phyloP scores from a whole-genome alignment of 2,329 filamentous ascomycete genomes.

The Aureobasidium leucospermi region DNA sequence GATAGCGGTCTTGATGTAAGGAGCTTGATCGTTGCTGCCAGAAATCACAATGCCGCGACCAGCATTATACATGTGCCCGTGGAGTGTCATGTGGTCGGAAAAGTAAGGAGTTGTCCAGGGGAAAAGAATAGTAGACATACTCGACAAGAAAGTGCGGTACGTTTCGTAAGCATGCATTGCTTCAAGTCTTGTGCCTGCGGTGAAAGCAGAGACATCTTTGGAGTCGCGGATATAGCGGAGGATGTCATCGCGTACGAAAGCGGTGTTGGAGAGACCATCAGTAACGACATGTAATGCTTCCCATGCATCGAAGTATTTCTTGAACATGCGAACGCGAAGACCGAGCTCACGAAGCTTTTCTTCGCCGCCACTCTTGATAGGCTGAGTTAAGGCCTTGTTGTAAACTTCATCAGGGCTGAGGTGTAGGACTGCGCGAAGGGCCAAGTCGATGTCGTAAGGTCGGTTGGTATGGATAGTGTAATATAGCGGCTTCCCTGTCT shows the following conservation, averaged over 20 bases:
- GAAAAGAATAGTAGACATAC: conserved; percentile 33
- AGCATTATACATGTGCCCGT: conserved; percentile 35
- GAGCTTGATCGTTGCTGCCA: conserved; percentile 37
- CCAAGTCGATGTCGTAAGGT: conserved; percentile 9
- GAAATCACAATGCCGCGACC: conserved; percentile 40
- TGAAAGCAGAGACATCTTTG: conserved; percentile 17
- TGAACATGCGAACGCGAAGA: conserved; percentile 35
- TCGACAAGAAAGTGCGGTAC: conserved; percentile 34
- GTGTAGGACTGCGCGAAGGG: conserved; percentile 20
- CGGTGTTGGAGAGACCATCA: conserved; percentile 24
- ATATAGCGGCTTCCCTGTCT: neutral
- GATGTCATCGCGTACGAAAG: conserved; percentile 34
- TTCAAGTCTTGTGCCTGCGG: conserved; percentile 22
- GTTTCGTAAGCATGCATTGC: conserved; percentile 37
- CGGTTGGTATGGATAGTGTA: conserved; percentile 8
- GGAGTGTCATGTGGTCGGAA: conserved; percentile 38
- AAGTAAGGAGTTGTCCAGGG: conserved; percentile 37
- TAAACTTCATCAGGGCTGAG: conserved; percentile 29
- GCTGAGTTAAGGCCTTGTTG: conserved; percentile 30
- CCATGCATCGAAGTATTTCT: conserved; percentile 36
- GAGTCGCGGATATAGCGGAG: conserved; percentile 31
- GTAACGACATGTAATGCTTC: conserved; percentile 30
- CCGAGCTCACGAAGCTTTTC: conserved; percentile 34
- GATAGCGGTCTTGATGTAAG: conserved; percentile 38
- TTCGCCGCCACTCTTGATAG: conserved; percentile 33